Percentiles rank a stretch among this genome's conserved stretches.
phyloP scores from a whole-genome alignment of 352 stramenopile genomes.

The Globisporangium solare region DNA sequence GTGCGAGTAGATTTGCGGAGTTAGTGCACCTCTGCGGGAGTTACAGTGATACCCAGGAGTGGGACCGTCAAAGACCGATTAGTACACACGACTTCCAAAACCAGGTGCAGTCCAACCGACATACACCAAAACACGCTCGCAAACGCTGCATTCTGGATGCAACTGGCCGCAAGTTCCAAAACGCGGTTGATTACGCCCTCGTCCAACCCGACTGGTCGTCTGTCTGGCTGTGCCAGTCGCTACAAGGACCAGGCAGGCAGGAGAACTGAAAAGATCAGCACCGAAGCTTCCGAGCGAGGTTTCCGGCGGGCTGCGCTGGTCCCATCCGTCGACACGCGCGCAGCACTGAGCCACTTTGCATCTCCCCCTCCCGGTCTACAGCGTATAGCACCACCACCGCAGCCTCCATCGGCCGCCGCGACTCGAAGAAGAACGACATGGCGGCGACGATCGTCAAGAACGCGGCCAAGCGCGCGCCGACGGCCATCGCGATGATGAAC shows the following conservation, averaged over 20 bases:
- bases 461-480: slow-evolving; percentile 35
- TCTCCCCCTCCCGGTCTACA: no score
- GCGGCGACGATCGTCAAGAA: slow-evolving; percentile 23
- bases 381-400: background rate
- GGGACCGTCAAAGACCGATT: no score
- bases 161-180: background rate
- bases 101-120: background rate
- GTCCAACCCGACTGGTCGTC: background rate
- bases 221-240: no score
- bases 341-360: background rate
- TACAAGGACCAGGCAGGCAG: background rate
- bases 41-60: no score
- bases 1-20: no score
- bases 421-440: slow-evolving; percentile 2
- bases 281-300: background rate
- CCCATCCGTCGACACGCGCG: background rate
- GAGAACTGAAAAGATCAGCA: background rate
- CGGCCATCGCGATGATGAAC: slow-evolving; percentile 93
- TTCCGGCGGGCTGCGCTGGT: background rate
- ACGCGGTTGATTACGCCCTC: background rate
- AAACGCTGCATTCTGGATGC: background rate
- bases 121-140: background rate
- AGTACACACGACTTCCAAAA: background rate
- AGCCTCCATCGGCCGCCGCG: background rate
- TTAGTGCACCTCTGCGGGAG: no score